Evolutionary conservation across 202 grass and related monocot genomes (phyloP).

Genomic region (Setaria viridis): DNA sequence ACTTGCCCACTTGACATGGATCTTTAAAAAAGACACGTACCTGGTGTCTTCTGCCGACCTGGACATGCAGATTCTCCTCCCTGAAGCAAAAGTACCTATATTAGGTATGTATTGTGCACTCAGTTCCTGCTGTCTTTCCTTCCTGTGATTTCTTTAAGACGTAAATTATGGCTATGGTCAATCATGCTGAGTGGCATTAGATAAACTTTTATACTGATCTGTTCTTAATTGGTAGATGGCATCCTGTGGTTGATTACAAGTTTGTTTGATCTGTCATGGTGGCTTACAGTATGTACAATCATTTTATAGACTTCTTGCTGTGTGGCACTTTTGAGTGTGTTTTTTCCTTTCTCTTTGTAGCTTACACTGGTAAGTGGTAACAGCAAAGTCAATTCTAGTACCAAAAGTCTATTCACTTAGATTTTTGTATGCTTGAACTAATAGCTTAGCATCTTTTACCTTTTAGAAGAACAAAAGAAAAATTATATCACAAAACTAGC

Average conservation of each 20-base stretch:
- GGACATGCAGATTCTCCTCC: conserved; percentile 3
- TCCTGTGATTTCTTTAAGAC: neutral
- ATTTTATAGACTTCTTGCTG: conserved; percentile 6
- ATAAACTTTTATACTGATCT: neutral
- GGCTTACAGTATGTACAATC: neutral
- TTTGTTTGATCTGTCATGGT: neutral
- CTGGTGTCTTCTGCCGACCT: neutral
- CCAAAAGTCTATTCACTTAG: neutral
- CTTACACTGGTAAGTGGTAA: neutral
- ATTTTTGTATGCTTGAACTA: conserved; percentile 16
- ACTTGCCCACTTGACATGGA: conserved; percentile 2
- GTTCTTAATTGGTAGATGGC: conserved; percentile 5
- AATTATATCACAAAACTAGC: neutral
- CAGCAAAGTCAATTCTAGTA: neutral
- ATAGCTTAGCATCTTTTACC: neutral
- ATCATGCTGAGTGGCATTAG: neutral
- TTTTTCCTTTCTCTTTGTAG: neutral
- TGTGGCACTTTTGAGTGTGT: neutral
- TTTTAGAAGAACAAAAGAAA: neutral
- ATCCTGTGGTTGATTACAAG: neutral
- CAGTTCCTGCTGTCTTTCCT: neutral
- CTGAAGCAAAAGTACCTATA: neutral
- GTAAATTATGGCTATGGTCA: neutral
- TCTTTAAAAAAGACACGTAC: neutral
- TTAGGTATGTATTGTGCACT: conserved; percentile 8